Conservation (phyloP, 2,329 filamentous ascomycete genomes). For the Talaromyces pinophilus region DNA sequence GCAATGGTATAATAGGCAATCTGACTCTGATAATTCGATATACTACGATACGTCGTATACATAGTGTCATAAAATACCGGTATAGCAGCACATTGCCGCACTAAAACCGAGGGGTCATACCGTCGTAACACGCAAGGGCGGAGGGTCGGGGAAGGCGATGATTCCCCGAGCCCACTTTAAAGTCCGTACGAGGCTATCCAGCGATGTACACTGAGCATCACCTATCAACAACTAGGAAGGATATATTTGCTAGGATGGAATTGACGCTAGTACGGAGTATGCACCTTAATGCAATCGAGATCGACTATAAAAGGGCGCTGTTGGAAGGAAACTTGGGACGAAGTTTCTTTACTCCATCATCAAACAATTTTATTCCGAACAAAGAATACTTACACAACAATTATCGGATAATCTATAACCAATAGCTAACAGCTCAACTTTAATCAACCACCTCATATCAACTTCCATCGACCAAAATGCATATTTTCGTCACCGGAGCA, state of each 20-base stretch:
- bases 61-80: neutral
- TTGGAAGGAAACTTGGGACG: neutral
- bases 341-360: neutral
- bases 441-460: neutral
- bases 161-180: conserved; percentile 19
- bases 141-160: neutral
- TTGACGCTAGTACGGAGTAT: neutral
- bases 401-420: neutral
- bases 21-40: neutral
- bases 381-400: neutral
- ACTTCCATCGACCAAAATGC: conserved; percentile 8
- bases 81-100: conserved; percentile 1
- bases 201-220: neutral
- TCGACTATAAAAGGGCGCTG: conserved; percentile 3
- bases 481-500: conserved; percentile 47
- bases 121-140: neutral
- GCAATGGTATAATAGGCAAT: neutral
- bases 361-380: neutral
- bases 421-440: too few relatives aligned
- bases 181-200: conserved; percentile 3
- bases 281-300: neutral
- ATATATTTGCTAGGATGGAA: neutral
- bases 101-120: neutral
- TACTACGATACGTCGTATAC: neutral
- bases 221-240: neutral